Evolutionary conservation across 306 rosid genomes (phyloP).

Genomic region (Quercus rubra): DNA sequence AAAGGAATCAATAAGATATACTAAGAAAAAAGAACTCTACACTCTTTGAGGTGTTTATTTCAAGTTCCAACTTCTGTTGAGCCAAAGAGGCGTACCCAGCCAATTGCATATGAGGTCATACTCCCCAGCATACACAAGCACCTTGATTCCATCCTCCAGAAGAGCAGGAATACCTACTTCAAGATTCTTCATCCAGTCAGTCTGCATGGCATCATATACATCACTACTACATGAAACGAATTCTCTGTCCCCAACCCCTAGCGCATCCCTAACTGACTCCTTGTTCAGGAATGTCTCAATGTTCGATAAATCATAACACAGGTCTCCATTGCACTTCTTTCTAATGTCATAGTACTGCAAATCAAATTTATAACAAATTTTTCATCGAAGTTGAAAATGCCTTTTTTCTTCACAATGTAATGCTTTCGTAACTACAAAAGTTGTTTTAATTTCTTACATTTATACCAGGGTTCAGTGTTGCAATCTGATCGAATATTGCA

Average conservation of each 20-base stretch:
- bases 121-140: no score
- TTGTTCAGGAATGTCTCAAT: constrained; percentile 67
- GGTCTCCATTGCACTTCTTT: constrained; percentile 56
- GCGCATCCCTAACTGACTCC: neutral
- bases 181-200: constrained; percentile 89
- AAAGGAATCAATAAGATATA: constrained; percentile 1
- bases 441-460: constrained; percentile 49
- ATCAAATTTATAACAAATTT: constrained; percentile 7
- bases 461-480: constrained; percentile 11
- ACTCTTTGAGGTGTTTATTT: no score
- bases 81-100: no score
- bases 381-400: constrained; percentile 6
- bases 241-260: constrained; percentile 15
- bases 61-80: no score
- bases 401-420: neutral
- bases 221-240: constrained; percentile 70
- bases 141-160: no score
- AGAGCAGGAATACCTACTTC: no score
- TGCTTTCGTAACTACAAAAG: neutral
- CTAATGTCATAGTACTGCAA: constrained; percentile 86
- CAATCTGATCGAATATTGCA: constrained; percentile 41
- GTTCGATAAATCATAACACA: constrained; percentile 73
- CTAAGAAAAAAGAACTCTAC: no score
- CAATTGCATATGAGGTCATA: no score
- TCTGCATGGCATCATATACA: constrained; percentile 55